These are phyloP conservation scores for Venturia pyrina DNA, from an alignment of 2,329 filamentous ascomycete genomes.

Conservation along the genomic window DNA sequence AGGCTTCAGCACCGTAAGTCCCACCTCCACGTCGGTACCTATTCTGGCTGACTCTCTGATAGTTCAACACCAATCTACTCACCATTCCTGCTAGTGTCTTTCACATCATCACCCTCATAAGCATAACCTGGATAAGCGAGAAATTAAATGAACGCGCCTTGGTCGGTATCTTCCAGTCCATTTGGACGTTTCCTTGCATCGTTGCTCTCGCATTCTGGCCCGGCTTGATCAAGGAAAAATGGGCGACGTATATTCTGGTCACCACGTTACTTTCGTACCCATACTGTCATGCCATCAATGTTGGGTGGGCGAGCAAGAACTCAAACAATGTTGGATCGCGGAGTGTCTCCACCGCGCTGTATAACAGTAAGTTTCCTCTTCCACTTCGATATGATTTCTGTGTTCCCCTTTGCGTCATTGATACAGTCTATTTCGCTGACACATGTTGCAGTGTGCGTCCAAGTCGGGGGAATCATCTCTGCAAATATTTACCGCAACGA, in stretches of 20 bases:
- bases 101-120: slow-evolving; percentile 16
- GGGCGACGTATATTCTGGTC: slow-evolving; percentile 43
- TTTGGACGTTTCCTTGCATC: slow-evolving; percentile 53
- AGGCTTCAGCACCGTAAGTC: slow-evolving; percentile 18
- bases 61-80: slow-evolving; percentile 17
- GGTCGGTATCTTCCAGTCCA: slow-evolving; percentile 38
- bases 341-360: slow-evolving; percentile 18
- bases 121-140: slow-evolving; percentile 36
- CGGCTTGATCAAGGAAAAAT: slow-evolving; percentile 32
- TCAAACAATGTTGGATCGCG: slow-evolving; percentile 16
- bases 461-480: slow-evolving; percentile 19
- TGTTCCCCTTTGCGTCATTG: too few species aligned
- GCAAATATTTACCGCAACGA: slow-evolving; percentile 22
- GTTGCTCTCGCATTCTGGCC: slow-evolving; percentile 41
- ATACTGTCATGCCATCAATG: slow-evolving; percentile 37
- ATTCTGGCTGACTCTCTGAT: not conserved
- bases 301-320: slow-evolving; percentile 32
- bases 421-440: not conserved
- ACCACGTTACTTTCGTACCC: slow-evolving; percentile 44
- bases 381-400: too few species aligned
- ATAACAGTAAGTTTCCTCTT: slow-evolving; percentile 17
- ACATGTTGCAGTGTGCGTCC: slow-evolving; percentile 17
- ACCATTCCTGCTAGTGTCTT: slow-evolving; percentile 15
- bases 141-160: slow-evolving; percentile 37
- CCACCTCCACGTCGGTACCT: not conserved